Conservation (phyloP, 345 rosid genomes). For the Eucalyptus marginata region DNA sequence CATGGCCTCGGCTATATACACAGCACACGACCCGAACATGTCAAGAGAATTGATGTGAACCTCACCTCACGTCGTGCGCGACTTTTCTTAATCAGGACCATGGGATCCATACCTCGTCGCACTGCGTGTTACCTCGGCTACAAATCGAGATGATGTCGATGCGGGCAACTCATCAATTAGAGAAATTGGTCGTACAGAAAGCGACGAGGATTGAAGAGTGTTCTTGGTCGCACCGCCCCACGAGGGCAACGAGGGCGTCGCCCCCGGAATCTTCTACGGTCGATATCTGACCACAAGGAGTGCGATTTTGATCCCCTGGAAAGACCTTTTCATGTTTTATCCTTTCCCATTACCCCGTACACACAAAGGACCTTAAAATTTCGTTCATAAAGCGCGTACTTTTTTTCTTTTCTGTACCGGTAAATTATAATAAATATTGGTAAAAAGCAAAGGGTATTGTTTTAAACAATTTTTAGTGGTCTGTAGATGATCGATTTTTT, state of each 20-base stretch:
- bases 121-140: neutral
- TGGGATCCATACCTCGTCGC: neutral
- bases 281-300: neutral
- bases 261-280: neutral
- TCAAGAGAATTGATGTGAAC: neutral
- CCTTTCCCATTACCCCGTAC: neutral
- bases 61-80: neutral
- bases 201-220: neutral
- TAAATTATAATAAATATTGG: neutral
- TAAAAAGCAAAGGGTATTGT: neutral
- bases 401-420: neutral
- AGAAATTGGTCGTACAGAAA: neutral
- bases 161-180: neutral
- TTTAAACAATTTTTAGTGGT: neutral
- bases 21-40: neutral
- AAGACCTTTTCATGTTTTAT: too few species aligned
- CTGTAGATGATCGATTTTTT: neutral
- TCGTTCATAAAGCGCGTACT: neutral
- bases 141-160: neutral
- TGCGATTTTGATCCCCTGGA: neutral
- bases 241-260: neutral
- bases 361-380: neutral
- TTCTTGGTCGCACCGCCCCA: neutral
- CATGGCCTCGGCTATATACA: neutral
- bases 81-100: neutral